Base-by-base conservation (phyloP, 2,329 filamentous ascomycete species). In the Hysterium pulicare region DNA sequence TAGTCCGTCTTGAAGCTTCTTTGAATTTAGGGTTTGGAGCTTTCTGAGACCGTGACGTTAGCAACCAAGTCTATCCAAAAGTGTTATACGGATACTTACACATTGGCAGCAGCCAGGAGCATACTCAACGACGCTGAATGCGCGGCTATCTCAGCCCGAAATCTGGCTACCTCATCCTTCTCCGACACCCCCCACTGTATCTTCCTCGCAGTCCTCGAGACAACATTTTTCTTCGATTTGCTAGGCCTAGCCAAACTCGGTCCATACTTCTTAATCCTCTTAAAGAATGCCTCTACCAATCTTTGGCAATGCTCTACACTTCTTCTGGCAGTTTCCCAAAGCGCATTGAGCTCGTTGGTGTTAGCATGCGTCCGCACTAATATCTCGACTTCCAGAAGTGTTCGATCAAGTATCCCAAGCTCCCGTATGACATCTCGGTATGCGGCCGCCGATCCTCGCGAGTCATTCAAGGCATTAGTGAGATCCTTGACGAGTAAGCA, bases 401-500 rank as follows among this genome's bases (percentile, higher is more conserved):
- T 33, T n/a, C 11, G 30, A 2, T 34, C 33, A 3, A 42, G 21
- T 2, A 38, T 24, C 19, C 13, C 16, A 15, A 24, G 32, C 20
- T 37, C 35, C 7, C 23, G 26, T 5, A 37, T 21, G 11, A 35
- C 20, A n/a, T 37, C 33, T 17, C 20, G 32, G 7, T 24, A 23
- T 30, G 31, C 34, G 23, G 10, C 8, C n/a, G 23, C 17, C 17
- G 40, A 38, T 28, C 33, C 33, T 11, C 35, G 15, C 24, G 15
- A 10, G n/a, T 32, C 16, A 16, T 24, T n/a, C 22, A 34, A 10
- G 17, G 20, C 19, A 20, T 20, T 5, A 16, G 22, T 3, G 7
- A 42, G 40, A 10, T 42, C 32, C 31, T 42, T 37, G 33, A 42
- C 17, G 13, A 42, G 15, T 9, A 37, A 9, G 17, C 33, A 28